phyloP scores from a whole-genome alignment of 2,329 filamentous ascomycete species.

The Ciborinia camelliae region DNA sequence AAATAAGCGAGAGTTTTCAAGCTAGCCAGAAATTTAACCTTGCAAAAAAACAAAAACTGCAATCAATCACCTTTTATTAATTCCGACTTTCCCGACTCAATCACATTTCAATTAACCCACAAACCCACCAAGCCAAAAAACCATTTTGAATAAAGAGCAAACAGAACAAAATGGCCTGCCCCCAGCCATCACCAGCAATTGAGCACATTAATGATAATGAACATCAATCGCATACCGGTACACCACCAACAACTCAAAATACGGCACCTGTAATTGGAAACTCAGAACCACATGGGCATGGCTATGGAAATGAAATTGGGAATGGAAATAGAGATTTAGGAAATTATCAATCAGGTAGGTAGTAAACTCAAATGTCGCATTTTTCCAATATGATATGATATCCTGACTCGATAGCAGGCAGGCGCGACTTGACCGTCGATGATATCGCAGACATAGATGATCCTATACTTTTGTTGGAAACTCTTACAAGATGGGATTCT shows the following conservation, averaged over 20 bases:
- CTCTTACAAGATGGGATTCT: constrained; percentile 29
- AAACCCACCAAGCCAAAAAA: background rate
- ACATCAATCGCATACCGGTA: constrained; percentile 9
- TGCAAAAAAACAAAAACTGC: constrained; percentile 4
- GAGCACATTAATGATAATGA: constrained; percentile 7
- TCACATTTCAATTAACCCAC: background rate
- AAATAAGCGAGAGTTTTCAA: background rate
- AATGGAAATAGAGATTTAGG: constrained; percentile 21
- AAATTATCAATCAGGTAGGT: constrained; percentile 10
- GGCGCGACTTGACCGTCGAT: constrained; percentile 18
- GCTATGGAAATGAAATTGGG: constrained; percentile 18
- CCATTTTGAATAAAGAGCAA: constrained; percentile 19
- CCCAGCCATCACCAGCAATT: background rate
- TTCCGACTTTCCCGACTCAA: background rate
- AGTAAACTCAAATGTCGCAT: constrained; percentile 16
- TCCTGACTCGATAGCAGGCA: constrained; percentile 27
- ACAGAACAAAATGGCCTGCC: constrained; percentile 7
- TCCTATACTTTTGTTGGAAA: constrained; percentile 31
- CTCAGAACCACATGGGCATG: constrained; percentile 12
- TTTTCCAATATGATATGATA: constrained; percentile 12
- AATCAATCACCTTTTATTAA: background rate
- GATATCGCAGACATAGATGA: constrained; percentile 28
- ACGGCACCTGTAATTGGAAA: background rate
- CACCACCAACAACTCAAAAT: constrained; percentile 7
- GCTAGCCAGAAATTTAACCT: background rate